Evolutionary conservation across 768 basidiomycete genomes (phyloP), one percentile per base, ranked within the genome.

Genomic region (Naganishia randhawae): DNA sequence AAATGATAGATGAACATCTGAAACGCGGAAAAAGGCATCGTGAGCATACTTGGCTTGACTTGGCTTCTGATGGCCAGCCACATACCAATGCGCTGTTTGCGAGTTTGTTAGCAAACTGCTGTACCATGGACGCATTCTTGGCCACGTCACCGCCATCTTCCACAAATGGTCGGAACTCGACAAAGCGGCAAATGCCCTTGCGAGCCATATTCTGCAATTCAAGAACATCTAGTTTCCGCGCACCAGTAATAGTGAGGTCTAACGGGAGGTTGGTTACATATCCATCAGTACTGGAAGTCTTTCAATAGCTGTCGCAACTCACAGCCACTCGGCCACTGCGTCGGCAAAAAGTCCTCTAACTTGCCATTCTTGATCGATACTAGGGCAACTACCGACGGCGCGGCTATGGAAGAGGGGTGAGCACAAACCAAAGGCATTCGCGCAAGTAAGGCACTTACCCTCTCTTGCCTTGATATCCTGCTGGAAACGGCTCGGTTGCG

Each of bases 1-100:
- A 62, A 50, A 22, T 55, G 31, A 33, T 68, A 68, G 48, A 68
- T 68, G 48, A 68, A 68, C 67, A 68, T 68, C 67, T 68, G 14
- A 4, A 39, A 45, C n/a, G 29, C 27, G n/a, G n/a, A n/a, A n/a
- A 33, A 53, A 17, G 11, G 9, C 5, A 6, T 13, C 3, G 27
- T 41, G 1, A 67, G 52, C 39, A 32, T 22, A 3, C 2, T 1
- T 13, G 2, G 10, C 42, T 16, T 29, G 6, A 19, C 27, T 6
- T 17, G 41, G 29, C 9, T 3, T 19, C 1, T 27, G 31, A 25
- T 22, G 16, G 48, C 9, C 42, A 11, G 1, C 3, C n/a, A 50
- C 66, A 32, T 51, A 68, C 67, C 27, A 68, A 29, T 3, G 57
- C 45, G n/a, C 57, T 50, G 50, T 50, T 68, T 42, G 67, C 67